Evolutionary conservation across 192 early-diverging fungal species (phyloP), one percentile per base, ranked within the genome.

Genomic region (Entomortierella beljakovae): DNA sequence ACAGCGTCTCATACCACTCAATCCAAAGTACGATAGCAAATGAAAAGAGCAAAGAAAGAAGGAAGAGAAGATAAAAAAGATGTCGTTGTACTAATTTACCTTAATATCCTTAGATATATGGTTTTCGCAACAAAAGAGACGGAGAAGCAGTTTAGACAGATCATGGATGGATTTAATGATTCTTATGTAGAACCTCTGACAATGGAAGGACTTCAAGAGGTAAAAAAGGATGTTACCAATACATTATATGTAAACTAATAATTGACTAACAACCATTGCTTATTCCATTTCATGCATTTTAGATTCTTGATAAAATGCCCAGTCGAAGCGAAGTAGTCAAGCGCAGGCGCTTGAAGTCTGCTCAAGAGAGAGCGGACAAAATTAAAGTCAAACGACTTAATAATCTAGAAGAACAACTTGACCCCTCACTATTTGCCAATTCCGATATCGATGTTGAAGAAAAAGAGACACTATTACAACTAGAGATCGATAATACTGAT

Each of bases 161-260:
- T 70, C 32, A 89, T 91, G 61, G 94, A 95, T 77, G 51, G 82
- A 51, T 95, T 61, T 54, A 87, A 92, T 6, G 94, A 95, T 64
- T 88, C 85, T 25, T 95, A 87, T 65, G 85, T 77, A 1, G 88
- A 91, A 26, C 84, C 88, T 18, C 64, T 92, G 0, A 85, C 82
- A 28, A 69, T 61, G 6, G 71, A 77, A 22, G 70, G 60, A 1
- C 67, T 95, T 29, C 71, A 84, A 64, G 88, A 93, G 72, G 90
- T 92, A 82, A 3, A 38, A 13, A 38, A 8, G 13, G 6, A 6
- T 38, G 6, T 38, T 6, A 8, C 13, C 37, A 38, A 38, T 38
- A 6, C 6, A 6, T 38, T 13, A 8, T 13, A 8, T 13, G 6
- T 38, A 13, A 38, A 13, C 37, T 8, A 38, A 13, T 38, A 6